Base-by-base conservation (phyloP, 2,329 filamentous ascomycete genomes). In the Lasiodiplodia hormozganensis region DNA sequence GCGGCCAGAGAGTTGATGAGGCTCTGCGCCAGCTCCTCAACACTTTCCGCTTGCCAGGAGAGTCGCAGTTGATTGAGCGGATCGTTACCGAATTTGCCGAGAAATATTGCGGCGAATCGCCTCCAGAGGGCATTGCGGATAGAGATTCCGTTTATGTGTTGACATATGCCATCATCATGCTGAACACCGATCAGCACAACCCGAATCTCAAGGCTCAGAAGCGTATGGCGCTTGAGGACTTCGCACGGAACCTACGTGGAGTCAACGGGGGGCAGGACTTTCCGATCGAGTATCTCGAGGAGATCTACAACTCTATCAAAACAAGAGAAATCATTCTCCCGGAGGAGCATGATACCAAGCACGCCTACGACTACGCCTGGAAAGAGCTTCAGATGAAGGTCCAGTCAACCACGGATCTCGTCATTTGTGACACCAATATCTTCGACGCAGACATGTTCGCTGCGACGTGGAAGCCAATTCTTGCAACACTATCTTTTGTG, bases 361-460 rank as follows among this genome's bases (percentile, higher is more conserved):
- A 97, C 81, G 94, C 94, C 1, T 98, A 98, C 76, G 95, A 98
- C 78, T 96, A 97, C 80, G 95, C 96, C 2, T 99, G 96, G 96
- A 95, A 95, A 78, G 96, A 99, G 79, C 83, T 99, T 12, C 83
- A 98, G 51, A 82, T 94, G 71, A 98, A 98, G 82, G 91, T 94
- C 0, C 89, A 92, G 72, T 88, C 89, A 7, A 88, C 93, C 0
- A 90, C 91, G 1, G 87, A 90, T 64, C 84, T 98, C 54, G 83
- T 91, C 40, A 84, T 95, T 36, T 96, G 94, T 77, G 87, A 97
- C 72, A 97, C 95, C 4, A 98, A 97, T 76, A 89, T 97, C 49
- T 99, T 93, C 79, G 96, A 99, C 79, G 93, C 94, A 4, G 94
- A 99, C 77, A 97, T 99, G 93, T 99, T 99, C 78, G 90, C 92